A percentile compares a stretch with the other conserved stretches of the same genome.
Evolutionary conservation across 306 rosid species (phyloP).

Genomic region (Lupinus albus): DNA sequence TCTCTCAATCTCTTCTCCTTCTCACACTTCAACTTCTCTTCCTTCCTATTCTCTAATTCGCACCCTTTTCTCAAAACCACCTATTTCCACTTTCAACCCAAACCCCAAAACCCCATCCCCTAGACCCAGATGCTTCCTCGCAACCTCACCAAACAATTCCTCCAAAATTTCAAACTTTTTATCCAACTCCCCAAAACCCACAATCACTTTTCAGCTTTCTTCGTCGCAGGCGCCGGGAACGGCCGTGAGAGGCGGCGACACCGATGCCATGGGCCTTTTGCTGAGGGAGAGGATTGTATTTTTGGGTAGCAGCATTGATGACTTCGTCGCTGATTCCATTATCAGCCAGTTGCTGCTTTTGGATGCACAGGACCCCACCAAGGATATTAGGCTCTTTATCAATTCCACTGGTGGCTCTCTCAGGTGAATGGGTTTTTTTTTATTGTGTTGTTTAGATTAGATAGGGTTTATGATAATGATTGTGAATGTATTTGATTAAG

Average conservation of each 20-base stretch:
- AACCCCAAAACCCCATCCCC: constrained; percentile 42
- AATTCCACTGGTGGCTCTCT: constrained; percentile 91
- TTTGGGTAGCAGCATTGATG: constrained; percentile 78
- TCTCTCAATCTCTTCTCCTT: constrained; percentile 64
- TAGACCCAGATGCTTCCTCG: constrained; percentile 21
- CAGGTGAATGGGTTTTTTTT: constrained; percentile 50
- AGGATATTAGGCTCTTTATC: constrained; percentile 83
- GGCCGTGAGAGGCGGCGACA: constrained; percentile 69
- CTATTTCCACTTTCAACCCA: constrained; percentile 40
- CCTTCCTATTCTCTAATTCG: constrained; percentile 33
- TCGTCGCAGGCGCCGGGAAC: constrained; percentile 62
- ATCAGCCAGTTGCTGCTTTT: constrained; percentile 80
- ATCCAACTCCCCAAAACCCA: constrained; percentile 17
- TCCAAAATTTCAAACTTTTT: constrained; percentile 40
- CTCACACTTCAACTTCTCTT: constrained; percentile 39
- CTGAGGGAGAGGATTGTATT: constrained; percentile 92
- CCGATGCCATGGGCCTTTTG: constrained; percentile 82
- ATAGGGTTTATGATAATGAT: constrained; percentile 8
- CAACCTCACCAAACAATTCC: constrained; percentile 28
- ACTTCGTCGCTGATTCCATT: constrained; percentile 87
- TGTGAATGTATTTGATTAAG: constrained; percentile 8
- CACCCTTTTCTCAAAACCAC: constrained; percentile 45
- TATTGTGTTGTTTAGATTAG: not conserved
- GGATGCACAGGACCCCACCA: constrained; percentile 83
- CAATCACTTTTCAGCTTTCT: constrained; percentile 43